Evolutionary conservation across 2,329 filamentous ascomycete species (phyloP), one percentile per base, ranked within the genome.

Genomic region (Penicillium sp.): DNA sequence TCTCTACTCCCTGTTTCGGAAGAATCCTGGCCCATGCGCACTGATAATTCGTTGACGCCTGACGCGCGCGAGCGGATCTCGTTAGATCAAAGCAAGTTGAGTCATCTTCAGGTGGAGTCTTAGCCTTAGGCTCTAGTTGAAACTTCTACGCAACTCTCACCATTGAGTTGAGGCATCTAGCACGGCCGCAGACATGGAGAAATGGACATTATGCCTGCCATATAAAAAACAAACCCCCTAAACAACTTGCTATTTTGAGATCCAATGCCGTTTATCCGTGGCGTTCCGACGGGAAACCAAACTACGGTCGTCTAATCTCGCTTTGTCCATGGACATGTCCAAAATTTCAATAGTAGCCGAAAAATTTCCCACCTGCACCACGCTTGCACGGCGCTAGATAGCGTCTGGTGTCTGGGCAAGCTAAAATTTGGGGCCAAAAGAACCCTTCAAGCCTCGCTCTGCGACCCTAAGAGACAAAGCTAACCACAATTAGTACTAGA

Each of bases 401-500:
- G 10, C 16, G 18, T 10, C 13, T 6, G 36, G 18, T 23, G 41
- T 42, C 21, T 28, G 6, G 41, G 23, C 41, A 28, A 28, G 41
- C 41, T 28, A 42, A 42, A 26, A 0, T 24, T 42, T 16, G 13
- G 24, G 24, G 41, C 41, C 24, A 42, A 16, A 42, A 39, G 36
- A 13, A 42, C 24, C 13, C 15, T 28, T 28, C 5, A 6, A 26
- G 21, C 41, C 26, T 26, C 16, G 21, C 34, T 18, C n/a, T 48
- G 42, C 21, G 29, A 49, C 51, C 34, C n/a, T 45, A 28, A 49
- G 21, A 47, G 38, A 34, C 34, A 49, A 18, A 4, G 1, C 46
- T 46, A 49, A 38, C 42, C 42, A 15, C 3, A 46, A 5, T 45
- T 24, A 18, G 51, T 13, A n/a, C 46, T 53, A 53, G 51, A 16